Base-by-base conservation (phyloP, 805 yeast species). In the Yarrowia sp. region DNA sequence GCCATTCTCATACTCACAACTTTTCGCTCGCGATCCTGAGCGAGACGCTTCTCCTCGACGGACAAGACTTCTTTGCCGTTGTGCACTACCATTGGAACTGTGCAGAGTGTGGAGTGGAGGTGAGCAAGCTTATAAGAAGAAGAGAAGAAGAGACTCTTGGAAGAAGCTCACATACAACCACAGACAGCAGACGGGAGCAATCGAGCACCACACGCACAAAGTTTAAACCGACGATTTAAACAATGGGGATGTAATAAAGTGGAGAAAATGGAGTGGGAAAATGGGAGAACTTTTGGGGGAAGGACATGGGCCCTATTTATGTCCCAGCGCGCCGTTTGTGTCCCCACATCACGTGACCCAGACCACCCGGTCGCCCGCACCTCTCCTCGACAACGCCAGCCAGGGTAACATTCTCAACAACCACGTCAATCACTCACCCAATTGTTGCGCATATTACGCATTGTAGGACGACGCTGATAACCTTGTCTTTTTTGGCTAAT, bases 1-100 rank as follows among this genome's bases (percentile, higher is more conserved):
- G 42, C 44, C 10, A 5, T 7, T 6, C 24, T 42, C 13, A 19
- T 19, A 46, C 66, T 61, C 55, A 61, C 66, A 33, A 50, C 79
- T 17, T 71, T 68, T 58, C 75, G 77, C 14, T 75, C 72, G 36
- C 73, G 74, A 70, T 84, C 84, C 68, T 83, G 80, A 10, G 69
- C 61, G n/a, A 84, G 76, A 14, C 85, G 77, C 63, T 71, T 71
- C 70, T 81, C 85, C 74, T 83, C 81, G 7, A 66, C 72, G 19
- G 77, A 73, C 40, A 68, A 67, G 52, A 70, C 66, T 46, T 71
- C 73, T 24, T 52, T 58, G 50, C 73, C 73, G 64, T 70, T 70
- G 66, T 71, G 72, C 24, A 69, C 47, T 30, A 72, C 74, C 74
- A 72, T 72, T 52, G 58, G 15, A 17, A 50, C 30, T 24, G n/a